These are phyloP conservation scores for Bryopsis sp. DNA, from an alignment of 139 green algal genomes.

Conservation along the genomic window DNA sequence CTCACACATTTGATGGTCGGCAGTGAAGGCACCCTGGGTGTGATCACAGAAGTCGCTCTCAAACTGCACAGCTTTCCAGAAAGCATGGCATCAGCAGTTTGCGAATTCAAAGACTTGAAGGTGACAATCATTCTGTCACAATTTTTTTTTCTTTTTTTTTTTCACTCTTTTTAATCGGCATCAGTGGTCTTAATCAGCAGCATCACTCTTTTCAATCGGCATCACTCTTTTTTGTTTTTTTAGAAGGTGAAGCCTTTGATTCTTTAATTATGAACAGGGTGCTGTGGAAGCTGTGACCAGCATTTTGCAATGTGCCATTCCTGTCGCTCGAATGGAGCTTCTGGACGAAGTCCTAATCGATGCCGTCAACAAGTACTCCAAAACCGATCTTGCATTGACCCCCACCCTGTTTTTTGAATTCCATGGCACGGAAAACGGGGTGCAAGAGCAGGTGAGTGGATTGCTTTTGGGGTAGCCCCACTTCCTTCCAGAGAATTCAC, in stretches of 20 bases:
- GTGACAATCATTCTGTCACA: too few relatives aligned
- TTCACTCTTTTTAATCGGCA: too few relatives aligned
- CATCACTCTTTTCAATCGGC: too few relatives aligned
- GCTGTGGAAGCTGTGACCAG: constrained; percentile 39
- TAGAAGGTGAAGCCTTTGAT: too few relatives aligned
- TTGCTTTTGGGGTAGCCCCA: too few relatives aligned
- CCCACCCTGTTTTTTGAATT: constrained; percentile 67
- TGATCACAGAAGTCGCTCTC: constrained; percentile 49
- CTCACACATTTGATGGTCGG: constrained; percentile 51
- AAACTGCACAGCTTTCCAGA: constrained; percentile 41
- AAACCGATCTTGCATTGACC: constrained; percentile 25
- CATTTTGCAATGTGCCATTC: constrained; percentile 46
- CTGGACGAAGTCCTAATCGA: constrained; percentile 37
- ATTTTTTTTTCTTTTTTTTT: too few relatives aligned
- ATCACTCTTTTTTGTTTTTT: too few relatives aligned
- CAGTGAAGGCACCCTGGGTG: constrained; percentile 48
- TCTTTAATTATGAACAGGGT: too few relatives aligned
- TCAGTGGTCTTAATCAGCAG: too few relatives aligned
- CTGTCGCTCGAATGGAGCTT: constrained; percentile 54
- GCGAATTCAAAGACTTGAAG: constrained; percentile 32
- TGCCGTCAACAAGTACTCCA: constrained; percentile 50
- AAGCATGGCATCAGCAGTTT: constrained; percentile 38
- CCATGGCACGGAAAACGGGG: constrained; percentile 25
- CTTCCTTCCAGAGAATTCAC: too few relatives aligned
- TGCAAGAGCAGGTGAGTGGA: constrained; percentile 19